phyloP scores from a whole-genome alignment of 1,284 basidiomycete species.

The Calocybe gambosa region DNA sequence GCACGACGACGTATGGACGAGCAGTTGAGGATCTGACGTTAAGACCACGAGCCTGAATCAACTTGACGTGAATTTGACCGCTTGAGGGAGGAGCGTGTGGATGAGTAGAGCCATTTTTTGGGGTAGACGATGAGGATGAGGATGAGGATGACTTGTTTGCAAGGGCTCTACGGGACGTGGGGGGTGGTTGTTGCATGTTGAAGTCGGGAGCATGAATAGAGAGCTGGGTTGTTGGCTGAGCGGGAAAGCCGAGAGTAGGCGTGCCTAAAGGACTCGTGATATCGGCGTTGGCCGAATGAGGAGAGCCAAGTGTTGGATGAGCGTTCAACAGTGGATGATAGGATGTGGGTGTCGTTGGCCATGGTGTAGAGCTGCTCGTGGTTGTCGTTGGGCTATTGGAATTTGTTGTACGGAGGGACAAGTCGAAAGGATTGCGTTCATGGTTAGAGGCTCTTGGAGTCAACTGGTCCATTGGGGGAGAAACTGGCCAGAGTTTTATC shows the following conservation, averaged over 20 bases:
- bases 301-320: slow-evolving; percentile 15
- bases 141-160: slow-evolving; percentile 30
- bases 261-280: slow-evolving; percentile 30
- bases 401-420: slow-evolving; percentile 9
- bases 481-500: slow-evolving; percentile 64
- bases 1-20: slow-evolving; percentile 93
- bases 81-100: slow-evolving; percentile 42
- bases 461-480: slow-evolving; percentile 56
- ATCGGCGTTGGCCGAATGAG: slow-evolving; percentile 29
- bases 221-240: slow-evolving; percentile 66
- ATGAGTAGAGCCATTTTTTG: slow-evolving; percentile 27
- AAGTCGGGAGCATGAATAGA: slow-evolving; percentile 77
- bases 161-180: slow-evolving; percentile 34
- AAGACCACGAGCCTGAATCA: slow-evolving; percentile 89
- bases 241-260: slow-evolving; percentile 33
- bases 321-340: slow-evolving; percentile 26
- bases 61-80: slow-evolving; percentile 91
- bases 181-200: slow-evolving; percentile 59
- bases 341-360: slow-evolving; percentile 23
- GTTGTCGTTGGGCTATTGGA: slow-evolving; percentile 1
- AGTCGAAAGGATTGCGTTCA: slow-evolving; percentile 73
- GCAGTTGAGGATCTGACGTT: slow-evolving; percentile 62
- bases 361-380: slow-evolving; percentile 10
- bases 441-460: slow-evolving; percentile 60
- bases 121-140: slow-evolving; percentile 39